A percentile compares a stretch with the other conserved stretches of the same genome.
Conservation (phyloP, 1,284 basidiomycete genomes). For the Moesziomyces sp. region DNA sequence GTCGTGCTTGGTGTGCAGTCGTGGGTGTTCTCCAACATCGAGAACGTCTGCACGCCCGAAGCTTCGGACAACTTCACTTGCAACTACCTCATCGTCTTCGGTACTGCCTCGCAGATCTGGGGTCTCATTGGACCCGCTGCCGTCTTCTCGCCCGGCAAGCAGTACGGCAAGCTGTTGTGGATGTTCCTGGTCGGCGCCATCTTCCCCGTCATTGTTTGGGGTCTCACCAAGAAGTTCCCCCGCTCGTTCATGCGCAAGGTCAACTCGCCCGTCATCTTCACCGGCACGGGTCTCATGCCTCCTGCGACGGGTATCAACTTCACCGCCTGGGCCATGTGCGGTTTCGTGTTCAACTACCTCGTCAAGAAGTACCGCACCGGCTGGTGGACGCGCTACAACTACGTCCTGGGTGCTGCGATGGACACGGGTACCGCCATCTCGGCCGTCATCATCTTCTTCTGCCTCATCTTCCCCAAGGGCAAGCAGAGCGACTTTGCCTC, state of each 20-base stretch:
- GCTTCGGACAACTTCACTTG: conserved; percentile 64
- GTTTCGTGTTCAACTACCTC: conserved; percentile 69
- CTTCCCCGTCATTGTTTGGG: conserved; percentile 57
- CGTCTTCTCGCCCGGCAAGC: conserved; percentile 54
- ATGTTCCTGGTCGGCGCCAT: conserved; percentile 62
- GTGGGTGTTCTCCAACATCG: conserved; percentile 80
- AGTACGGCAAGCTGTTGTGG: conserved; percentile 55
- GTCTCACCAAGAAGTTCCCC: conserved; percentile 51
- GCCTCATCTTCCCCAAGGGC: conserved; percentile 42
- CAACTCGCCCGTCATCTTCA: conserved; percentile 61
- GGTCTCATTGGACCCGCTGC: conserved; percentile 69
- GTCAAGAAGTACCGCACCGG: conserved; percentile 62
- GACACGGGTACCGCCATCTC: conserved; percentile 68
- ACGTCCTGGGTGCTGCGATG: conserved; percentile 67
- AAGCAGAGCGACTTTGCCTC: conserved; percentile 33
- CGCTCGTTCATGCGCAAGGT: conserved; percentile 52
- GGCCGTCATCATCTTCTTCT: conserved; percentile 49
- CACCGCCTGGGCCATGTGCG: conserved; percentile 70
- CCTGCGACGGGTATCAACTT: conserved; percentile 67
- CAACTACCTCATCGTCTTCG: conserved; percentile 54
- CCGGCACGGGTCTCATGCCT: conserved; percentile 59
- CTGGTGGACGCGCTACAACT: conserved; percentile 69
- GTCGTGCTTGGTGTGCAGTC: conserved; percentile 71
- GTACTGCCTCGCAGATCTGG: conserved; percentile 63
- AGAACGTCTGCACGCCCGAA: conserved; percentile 74